Percentiles rank a stretch among this genome's conserved stretches.
These are phyloP conservation scores for Yamadazyma akitaensis DNA, from an alignment of 805 yeast species.

Conservation along the genomic window DNA sequence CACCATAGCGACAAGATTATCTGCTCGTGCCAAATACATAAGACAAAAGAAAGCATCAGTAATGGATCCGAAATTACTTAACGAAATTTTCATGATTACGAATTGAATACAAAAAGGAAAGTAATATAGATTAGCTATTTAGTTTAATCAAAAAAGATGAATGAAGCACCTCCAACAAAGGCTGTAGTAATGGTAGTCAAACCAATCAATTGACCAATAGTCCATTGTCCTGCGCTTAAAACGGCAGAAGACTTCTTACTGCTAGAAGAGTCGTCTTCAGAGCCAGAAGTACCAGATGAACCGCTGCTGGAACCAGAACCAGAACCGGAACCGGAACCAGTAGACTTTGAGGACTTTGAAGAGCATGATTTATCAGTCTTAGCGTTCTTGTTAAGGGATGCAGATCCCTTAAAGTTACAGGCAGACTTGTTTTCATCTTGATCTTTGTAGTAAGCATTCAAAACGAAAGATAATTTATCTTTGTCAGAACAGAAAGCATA, in stretches of 20 bases:
- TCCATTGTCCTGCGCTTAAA: conserved; percentile 20
- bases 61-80: conserved; percentile 81
- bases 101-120: conserved; percentile 23
- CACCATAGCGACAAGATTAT: conserved; percentile 32
- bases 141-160: conserved; percentile 21
- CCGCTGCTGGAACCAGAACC: conserved; percentile 22
- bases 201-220: conserved; percentile 32
- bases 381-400: conserved; percentile 37
- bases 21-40: conserved; percentile 84
- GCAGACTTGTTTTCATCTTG: conserved; percentile 45
- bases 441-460: conserved; percentile 59
- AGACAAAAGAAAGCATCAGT: conserved; percentile 89
- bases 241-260: conserved; percentile 17
- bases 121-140: conserved; percentile 1
- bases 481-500: conserved; percentile 68
- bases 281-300: conserved; percentile 17
- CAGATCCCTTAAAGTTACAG: conserved; percentile 72
- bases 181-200: conserved; percentile 33
- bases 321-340: conserved; percentile 22
- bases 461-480: conserved; percentile 60
- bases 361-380: conserved; percentile 31
- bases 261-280: conserved; percentile 19
- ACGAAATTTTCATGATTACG: conserved; percentile 88
- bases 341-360: conserved; percentile 15
- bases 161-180: conserved; percentile 44